Conservation (phyloP, 352 stramenopile genomes). For the Phytopythium delawarense region DNA sequence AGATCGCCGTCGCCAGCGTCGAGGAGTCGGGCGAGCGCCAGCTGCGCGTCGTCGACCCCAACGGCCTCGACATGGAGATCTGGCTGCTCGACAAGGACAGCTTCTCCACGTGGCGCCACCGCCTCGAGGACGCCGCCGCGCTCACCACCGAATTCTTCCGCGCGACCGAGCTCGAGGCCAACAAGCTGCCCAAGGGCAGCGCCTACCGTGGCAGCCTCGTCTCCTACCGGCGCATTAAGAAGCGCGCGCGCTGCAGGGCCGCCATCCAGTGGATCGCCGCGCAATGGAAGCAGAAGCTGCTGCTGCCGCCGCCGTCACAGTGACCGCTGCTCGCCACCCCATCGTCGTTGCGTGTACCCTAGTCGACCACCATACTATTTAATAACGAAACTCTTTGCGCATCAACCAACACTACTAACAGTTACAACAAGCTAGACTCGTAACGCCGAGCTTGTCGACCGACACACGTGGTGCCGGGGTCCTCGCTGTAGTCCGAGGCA, state of each 20-base stretch:
- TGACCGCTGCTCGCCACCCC: background rate
- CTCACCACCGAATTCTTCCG: slow-evolving; percentile 69
- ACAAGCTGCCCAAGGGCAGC: slow-evolving; percentile 46
- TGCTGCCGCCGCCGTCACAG: background rate
- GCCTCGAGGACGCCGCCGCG: slow-evolving; percentile 53
- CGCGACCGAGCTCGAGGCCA: slow-evolving; percentile 44
- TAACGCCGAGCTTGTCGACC: too few relatives aligned
- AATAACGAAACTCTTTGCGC: too few relatives aligned
- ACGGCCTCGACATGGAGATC: slow-evolving; percentile 73
- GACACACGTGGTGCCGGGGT: too few relatives aligned
- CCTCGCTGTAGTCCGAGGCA: too few relatives aligned
- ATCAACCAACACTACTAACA: too few relatives aligned
- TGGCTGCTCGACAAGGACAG: slow-evolving; percentile 53
- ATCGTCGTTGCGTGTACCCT: background rate
- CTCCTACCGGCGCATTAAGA: slow-evolving; percentile 46
- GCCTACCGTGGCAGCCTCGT: slow-evolving; percentile 70
- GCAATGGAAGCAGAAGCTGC: slow-evolving; percentile 32
- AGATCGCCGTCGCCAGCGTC: slow-evolving; percentile 72
- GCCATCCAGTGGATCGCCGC: slow-evolving; percentile 33
- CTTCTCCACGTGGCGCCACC: slow-evolving; percentile 45
- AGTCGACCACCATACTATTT: background rate
- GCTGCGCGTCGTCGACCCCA: slow-evolving; percentile 65
- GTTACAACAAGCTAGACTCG: too few relatives aligned
- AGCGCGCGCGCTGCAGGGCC: slow-evolving; percentile 42
- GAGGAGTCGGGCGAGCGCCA: slow-evolving; percentile 60